Evolutionary conservation across 139 green algal species (phyloP), one percentile per base, ranked within the genome.

Genomic region (Ostreobium quekettii): DNA sequence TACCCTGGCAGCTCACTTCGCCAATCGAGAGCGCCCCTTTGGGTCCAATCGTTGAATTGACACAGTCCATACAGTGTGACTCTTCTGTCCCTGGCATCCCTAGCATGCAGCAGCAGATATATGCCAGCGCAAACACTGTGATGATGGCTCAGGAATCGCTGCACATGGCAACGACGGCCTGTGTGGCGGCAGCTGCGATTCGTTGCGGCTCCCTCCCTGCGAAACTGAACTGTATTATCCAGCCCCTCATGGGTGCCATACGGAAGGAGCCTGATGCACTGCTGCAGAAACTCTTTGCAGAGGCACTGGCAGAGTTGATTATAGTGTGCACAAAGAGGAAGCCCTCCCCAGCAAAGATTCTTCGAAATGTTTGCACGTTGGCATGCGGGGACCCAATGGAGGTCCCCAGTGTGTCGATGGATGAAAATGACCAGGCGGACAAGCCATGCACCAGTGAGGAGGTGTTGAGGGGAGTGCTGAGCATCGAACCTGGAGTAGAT

Each of bases 171-270:
- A 66, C 74, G 3, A 63, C 73, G 2, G 80, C 85, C 0, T 67
- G 72, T 0, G 63, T 86, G 57, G 93, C 92, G 0, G 76, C 79
- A 8, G 82, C 83, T 3, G 76, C 82, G 4, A 78, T 91, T 32
- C 67, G 75, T 11, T 48, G 67, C 47, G 78, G 79, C 2, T 33
- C 56, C 15, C 72, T 97, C 47, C 93, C 89, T 0, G 35, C 76
- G 47, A 97, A 96, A 80, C 79, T 98, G 32, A 98, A 97, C 83
- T 66, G 70, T 2, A 46, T 97, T 47, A 86, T 97, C 29, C 90
- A 96, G 70, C 92, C 92, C 26, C 80, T 98, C 5, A 96, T 98
- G 86, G 83, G 73, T 0, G 74, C 74, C 8, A 49, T 96, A 26
- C 79, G 90, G 2, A 81, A 78, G 8, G 89, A 96, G 76, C 62